Percentiles rank a stretch among this genome's conserved stretches.
Conservation (phyloP, 2,329 filamentous ascomycete species). For the Dothiorella sarmentorum region DNA sequence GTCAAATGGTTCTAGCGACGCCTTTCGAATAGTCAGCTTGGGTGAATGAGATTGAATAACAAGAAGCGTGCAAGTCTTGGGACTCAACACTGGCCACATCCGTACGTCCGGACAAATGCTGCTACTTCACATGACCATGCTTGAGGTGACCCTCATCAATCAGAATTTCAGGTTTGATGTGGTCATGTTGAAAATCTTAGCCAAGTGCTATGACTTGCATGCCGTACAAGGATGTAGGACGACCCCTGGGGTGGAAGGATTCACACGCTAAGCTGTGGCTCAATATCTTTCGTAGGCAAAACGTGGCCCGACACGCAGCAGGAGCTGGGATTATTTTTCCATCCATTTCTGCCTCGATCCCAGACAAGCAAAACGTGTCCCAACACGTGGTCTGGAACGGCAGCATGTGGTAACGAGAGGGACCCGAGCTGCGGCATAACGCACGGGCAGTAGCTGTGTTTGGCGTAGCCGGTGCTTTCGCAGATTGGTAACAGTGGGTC, state of each 20-base stretch:
- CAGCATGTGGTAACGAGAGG: neutral
- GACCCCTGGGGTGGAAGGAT: neutral
- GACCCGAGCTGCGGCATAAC: neutral
- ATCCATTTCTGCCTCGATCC: neutral
- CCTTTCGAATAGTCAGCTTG: no score
- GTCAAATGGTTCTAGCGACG: no score
- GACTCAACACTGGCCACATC: no score
- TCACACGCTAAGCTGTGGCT: neutral
- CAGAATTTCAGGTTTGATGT: neutral
- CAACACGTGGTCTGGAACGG: conserved; percentile 2
- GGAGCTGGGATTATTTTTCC: no score
- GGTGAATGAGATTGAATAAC: no score
- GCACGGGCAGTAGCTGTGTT: conserved; percentile 2
- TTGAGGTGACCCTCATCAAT: neutral
- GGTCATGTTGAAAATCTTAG: neutral
- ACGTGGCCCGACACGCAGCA: neutral
- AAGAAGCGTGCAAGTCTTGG: no score
- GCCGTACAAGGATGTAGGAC: neutral
- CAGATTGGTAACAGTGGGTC: neutral
- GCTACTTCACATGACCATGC: neutral
- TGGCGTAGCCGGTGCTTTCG: neutral
- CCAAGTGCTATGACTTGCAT: neutral
- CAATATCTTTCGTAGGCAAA: neutral
- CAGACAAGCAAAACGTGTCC: neutral
- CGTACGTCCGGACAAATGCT: neutral